Conservation (phyloP, 768 basidiomycete species). For the Serendipita indica region DNA sequence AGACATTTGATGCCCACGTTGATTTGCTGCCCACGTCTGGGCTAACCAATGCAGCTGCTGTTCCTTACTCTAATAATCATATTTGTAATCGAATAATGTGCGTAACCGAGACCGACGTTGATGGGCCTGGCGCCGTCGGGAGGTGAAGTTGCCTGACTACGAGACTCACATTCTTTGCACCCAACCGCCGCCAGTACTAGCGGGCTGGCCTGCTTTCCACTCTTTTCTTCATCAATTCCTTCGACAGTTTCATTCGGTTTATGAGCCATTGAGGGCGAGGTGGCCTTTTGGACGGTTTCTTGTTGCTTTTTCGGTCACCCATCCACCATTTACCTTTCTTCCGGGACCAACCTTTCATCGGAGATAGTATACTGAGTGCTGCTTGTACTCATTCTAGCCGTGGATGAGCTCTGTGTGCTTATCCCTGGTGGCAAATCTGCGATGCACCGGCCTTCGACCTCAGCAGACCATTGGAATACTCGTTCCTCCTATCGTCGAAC, state of each 20-base stretch:
- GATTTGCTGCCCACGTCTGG: no score
- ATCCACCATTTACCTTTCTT: neutral
- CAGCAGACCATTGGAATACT: conserved; percentile 37
- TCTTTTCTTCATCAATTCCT: neutral
- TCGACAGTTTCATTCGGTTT: neutral
- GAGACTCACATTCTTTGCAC: no score
- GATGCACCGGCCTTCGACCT: conserved; percentile 41
- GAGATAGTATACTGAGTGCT: neutral
- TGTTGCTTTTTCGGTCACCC: neutral
- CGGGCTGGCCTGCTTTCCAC: neutral
- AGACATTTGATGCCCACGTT: no score
- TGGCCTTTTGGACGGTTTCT: no score
- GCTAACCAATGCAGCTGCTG: no score
- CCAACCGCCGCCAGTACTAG: no score
- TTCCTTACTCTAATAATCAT: no score
- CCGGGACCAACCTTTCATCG: neutral
- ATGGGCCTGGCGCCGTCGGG: no score
- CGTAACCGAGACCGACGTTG: no score
- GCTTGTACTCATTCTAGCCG: conserved; percentile 11
- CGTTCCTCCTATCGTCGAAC: conserved; percentile 49
- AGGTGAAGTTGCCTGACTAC: no score
- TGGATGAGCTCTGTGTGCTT: conserved; percentile 48
- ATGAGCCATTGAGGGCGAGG: neutral
- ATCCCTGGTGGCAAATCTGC: conserved; percentile 54
- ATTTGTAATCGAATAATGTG: no score